A percentile compares a stretch with the other conserved stretches of the same genome.
phyloP scores from a whole-genome alignment of 371 early-diverging fungal genomes.

The Syncephalastrum sp. region DNA sequence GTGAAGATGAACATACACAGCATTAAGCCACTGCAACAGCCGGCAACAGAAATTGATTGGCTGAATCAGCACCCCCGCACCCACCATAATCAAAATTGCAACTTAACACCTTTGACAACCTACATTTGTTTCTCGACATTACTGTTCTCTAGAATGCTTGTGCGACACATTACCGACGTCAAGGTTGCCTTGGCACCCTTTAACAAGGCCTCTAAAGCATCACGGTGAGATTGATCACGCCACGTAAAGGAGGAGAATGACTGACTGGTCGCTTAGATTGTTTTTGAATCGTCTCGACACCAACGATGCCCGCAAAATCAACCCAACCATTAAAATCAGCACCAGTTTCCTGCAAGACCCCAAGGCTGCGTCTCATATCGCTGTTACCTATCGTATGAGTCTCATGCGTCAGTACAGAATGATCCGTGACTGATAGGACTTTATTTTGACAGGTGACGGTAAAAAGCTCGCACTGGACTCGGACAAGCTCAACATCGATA shows the following conservation, averaged over 20 bases:
- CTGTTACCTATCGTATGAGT: constrained; percentile 55
- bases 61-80: too few relatives aligned
- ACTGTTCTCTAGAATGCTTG: constrained; percentile 23
- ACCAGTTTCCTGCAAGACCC: constrained; percentile 50
- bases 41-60: too few relatives aligned
- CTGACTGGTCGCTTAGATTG: constrained; percentile 31
- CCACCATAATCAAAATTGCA: too few relatives aligned
- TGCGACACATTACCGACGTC: constrained; percentile 47
- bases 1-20: too few relatives aligned
- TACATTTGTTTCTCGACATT: too few relatives aligned
- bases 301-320: constrained; percentile 47
- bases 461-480: constrained; percentile 51
- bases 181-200: constrained; percentile 50
- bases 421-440: not conserved
- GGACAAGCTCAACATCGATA: constrained; percentile 54
- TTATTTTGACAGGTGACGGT: constrained; percentile 47
- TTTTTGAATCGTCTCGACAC: constrained; percentile 60
- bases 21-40: too few relatives aligned
- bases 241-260: not conserved
- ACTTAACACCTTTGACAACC: too few relatives aligned
- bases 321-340: constrained; percentile 55
- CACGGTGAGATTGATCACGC: constrained; percentile 29
- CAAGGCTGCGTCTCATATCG: constrained; percentile 44
- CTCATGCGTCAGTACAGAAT: not conserved
- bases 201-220: constrained; percentile 41